A percentile compares a stretch with the other conserved stretches of the same genome.
These are phyloP conservation scores for carrot (Daucus carota) DNA, from an alignment of 129 eudicot species.

Conservation along the genomic window DH1_v3.0 NC_030386.2:30780501-30781000, in stretches of 20 bases:
- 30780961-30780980: constrained; percentile 48
- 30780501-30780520: not conserved
- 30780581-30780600: not conserved
- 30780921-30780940: constrained; percentile 92
- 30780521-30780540: not conserved
- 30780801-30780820: not conserved
- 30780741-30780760: not conserved
- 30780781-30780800: not conserved
- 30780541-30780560: not conserved
- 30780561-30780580: not conserved
- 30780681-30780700: not conserved
- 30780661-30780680: not conserved
- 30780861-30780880: constrained; percentile 80
- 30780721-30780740: not conserved
- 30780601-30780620: not conserved
- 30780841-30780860: not conserved
- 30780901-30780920: constrained; percentile 94
- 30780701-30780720: not conserved
- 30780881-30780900: constrained; percentile 77
- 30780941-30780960: constrained; percentile 85
- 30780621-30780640: not conserved
- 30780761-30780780: not conserved
- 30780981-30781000: constrained; percentile 9
- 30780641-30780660: not conserved
- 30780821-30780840: not conserved